Base-by-base conservation (phyloP, 116 monocot species). In the Iris pallida region DNA sequence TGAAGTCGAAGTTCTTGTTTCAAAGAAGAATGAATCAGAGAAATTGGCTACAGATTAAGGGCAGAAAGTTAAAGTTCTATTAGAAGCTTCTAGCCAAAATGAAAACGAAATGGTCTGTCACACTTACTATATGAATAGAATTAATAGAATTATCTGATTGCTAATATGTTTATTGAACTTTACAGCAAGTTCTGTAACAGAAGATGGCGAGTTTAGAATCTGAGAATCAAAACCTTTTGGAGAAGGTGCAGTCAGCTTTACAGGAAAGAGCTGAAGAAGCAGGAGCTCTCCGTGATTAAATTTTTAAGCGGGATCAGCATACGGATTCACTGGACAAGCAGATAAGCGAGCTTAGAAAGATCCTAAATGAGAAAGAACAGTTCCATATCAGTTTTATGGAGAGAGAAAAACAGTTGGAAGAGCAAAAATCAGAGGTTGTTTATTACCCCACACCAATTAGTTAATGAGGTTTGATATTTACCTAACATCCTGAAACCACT, bases 361-460 rank as follows among this genome's bases (percentile, higher is more conserved):
- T 48, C 60, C 20, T 92, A 20, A 71, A 81, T 78, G 93, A 90
- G 56, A 90, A 93, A 77, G 90, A 98, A 44, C 81, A 90, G 47
- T 53, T 75, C 41, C 68, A 76, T 66, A 55, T 69, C 43, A 66
- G 78, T 53, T 76, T 68, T 42, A 15, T 56, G 48, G 85, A 88
- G 40, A 85, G 65, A 66, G 81, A 88, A 69, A 90, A 90, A 49
- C 78, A 75, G 54, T 79, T 90, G 72, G 88, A 93, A 75, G 85
- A 85, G 63, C 78, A 98, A 72, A 81, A 77, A 53, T 73, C 77
- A 20, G 71, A 93, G 98, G 98, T 98, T 68, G 41, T 47, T 45
- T 12, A 16, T 19, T 12, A 64, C 63, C 45, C 19, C n/a, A 13
- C 51, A 53, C 3, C 2, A 30, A 30, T 30, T 30, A 30, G 30